Base-by-base conservation (phyloP, 768 basidiomycete genomes). In the Brasilioporus rufonigricans region DNA sequence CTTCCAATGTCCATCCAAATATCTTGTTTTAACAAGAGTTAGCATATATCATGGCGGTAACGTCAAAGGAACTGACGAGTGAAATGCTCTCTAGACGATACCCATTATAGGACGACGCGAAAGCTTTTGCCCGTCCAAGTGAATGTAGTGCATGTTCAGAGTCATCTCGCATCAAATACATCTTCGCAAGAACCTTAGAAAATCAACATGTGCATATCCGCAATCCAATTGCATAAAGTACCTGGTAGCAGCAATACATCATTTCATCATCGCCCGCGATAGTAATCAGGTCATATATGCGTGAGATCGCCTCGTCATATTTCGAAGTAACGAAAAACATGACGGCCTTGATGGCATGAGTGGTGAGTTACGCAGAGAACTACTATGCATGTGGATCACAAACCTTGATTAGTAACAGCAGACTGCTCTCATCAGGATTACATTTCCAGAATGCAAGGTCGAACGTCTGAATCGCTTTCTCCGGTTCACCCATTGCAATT, bases 121-220 rank as follows among this genome's bases (percentile, higher is more conserved):
- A 23, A n/a, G 2, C 6, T 19, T 14, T 10, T 14, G 9, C 24
- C 5, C 13, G 35, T 27, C 49, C 35, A n/a, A 59, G 51, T 18
- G 29, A 48, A 13, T n/a, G 21, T 16, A 50, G 7, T 1, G 57
- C 53, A 3, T 18, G 19, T 40, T 11, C 39, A 31, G 45, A 21
- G 12, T 61, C 44, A 13, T 24, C 44, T 35, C 33, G 23, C 39
- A 41, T 41, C 40, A 24, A 7, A 18, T 24, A 24, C 40, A 41
- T 41, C 7, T 24, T 41, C 6, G 6, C 52, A 23, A 61, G 54
- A 13, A 56, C 53, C 60, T 61, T 13, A n/a, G 12, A 36, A 21
- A 1, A 39, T 29, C 13, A 33, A 29, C 40, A 32, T 44, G 2
- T 23, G 13, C 40, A 9, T 19, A 18, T 35, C 18, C 1, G 2